Conservation (phyloP, 441 rosid genomes). For the Gossypium davidsonii region DNA sequence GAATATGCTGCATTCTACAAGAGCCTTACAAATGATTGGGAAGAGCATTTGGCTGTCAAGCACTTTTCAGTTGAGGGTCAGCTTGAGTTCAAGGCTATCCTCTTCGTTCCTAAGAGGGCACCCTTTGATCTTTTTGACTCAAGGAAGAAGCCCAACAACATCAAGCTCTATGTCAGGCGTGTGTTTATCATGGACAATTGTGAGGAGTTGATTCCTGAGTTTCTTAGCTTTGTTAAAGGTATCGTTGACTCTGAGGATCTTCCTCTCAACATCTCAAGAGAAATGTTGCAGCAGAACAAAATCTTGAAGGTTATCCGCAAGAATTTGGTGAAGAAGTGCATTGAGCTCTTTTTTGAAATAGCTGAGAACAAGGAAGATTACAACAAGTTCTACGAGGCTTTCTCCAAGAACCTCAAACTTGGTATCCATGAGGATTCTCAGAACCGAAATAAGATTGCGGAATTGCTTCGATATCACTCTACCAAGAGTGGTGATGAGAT, state of each 20-base stretch:
- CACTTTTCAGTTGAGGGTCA: conserved; percentile 69
- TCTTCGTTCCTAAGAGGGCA: conserved; percentile 49
- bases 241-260: conserved; percentile 68
- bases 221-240: conserved; percentile 56
- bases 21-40: conserved; percentile 71
- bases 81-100: conserved; percentile 63
- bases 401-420: conserved; percentile 63
- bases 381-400: conserved; percentile 62
- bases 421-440: conserved; percentile 68
- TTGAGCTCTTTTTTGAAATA: conserved; percentile 60
- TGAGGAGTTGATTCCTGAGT: conserved; percentile 62
- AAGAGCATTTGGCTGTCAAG: conserved; percentile 63
- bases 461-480: conserved; percentile 60
- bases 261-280: conserved; percentile 66
- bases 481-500: conserved; percentile 68
- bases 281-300: conserved; percentile 66
- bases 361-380: conserved; percentile 79
- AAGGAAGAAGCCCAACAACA: conserved; percentile 64
- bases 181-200: conserved; percentile 79
- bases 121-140: conserved; percentile 68
- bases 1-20: conserved; percentile 70
- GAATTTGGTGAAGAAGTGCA: conserved; percentile 65
- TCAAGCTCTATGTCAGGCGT: conserved; percentile 69
- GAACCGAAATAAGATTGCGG: conserved; percentile 55
- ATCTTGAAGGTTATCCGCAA: conserved; percentile 64